Conservation (phyloP, 2,329 filamentous ascomycete genomes). For the Annulohypoxylon truncatum region DNA sequence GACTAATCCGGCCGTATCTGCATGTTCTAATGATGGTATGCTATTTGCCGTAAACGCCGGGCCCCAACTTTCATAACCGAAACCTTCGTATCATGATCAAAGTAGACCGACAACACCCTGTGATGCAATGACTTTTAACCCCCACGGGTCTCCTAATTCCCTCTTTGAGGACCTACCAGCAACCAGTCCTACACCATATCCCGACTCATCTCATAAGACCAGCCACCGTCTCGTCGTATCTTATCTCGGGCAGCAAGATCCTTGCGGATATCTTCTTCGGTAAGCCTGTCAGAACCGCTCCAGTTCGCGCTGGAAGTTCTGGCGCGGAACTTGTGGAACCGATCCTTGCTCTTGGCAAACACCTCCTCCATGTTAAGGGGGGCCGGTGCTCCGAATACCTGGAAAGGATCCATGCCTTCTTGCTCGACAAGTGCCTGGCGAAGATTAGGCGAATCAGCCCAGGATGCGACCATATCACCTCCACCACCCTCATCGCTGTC, state of each 20-base stretch:
- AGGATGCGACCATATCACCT: slow-evolving; percentile 75
- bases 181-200: slow-evolving; percentile 41
- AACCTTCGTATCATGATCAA: slow-evolving; percentile 23
- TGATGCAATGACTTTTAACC: slow-evolving; percentile 39
- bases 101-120: slow-evolving; percentile 38
- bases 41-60: slow-evolving; percentile 26
- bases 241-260: slow-evolving; percentile 77
- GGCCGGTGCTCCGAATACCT: slow-evolving; percentile 88
- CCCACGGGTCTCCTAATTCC: neutral
- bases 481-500: slow-evolving; percentile 74
- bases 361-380: slow-evolving; percentile 97
- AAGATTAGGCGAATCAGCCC: slow-evolving; percentile 90
- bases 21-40: slow-evolving; percentile 19
- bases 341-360: slow-evolving; percentile 88
- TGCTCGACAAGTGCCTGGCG: slow-evolving; percentile 80
- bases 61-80: slow-evolving; percentile 12
- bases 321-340: slow-evolving; percentile 87
- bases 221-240: slow-evolving; percentile 76
- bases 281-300: slow-evolving; percentile 81
- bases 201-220: slow-evolving; percentile 66
- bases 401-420: slow-evolving; percentile 84
- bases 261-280: slow-evolving; percentile 77
- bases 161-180: neutral
- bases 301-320: slow-evolving; percentile 96
- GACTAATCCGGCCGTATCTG: slow-evolving; percentile 19